phyloP scores from a whole-genome alignment of 192 early-diverging fungal genomes.

The Pilaira anomala region DNA sequence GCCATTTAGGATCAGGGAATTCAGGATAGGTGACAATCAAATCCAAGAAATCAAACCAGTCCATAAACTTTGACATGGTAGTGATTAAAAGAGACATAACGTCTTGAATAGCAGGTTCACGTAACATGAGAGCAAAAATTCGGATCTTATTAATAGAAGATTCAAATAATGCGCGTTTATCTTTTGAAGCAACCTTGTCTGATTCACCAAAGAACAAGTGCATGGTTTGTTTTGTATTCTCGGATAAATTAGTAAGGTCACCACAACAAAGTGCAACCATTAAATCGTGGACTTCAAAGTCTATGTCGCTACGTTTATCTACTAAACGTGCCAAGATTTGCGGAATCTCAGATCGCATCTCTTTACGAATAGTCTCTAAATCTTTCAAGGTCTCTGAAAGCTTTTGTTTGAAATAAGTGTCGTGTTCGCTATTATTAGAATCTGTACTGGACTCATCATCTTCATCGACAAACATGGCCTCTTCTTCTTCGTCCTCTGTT shows the following conservation, averaged over 20 bases:
- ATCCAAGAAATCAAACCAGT: slow-evolving; percentile 2
- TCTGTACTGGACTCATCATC: slow-evolving; percentile 1
- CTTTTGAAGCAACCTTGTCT: background rate
- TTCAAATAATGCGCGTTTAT: background rate
- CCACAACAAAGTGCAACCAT: slow-evolving; percentile 46
- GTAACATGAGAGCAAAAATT: slow-evolving; percentile 44
- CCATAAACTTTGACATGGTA: slow-evolving; percentile 3
- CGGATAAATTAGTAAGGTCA: background rate
- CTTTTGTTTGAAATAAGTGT: slow-evolving; percentile 20
- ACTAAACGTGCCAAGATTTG: slow-evolving; percentile 42
- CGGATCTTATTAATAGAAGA: background rate
- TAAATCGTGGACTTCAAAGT: slow-evolving; percentile 65
- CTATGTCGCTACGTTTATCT: slow-evolving; percentile 54
- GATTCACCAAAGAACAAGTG: background rate
- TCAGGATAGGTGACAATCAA: slow-evolving; percentile 8
- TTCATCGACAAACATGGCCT: background rate
- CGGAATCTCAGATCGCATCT: slow-evolving; percentile 43
- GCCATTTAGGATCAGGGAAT: slow-evolving; percentile 44
- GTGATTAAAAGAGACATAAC: slow-evolving; percentile 29
- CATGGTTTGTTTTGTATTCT: slow-evolving; percentile 8
- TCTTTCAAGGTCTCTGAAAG: slow-evolving; percentile 1
- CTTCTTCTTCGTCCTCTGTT: slow-evolving; percentile 16
- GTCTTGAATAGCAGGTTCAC: slow-evolving; percentile 53
- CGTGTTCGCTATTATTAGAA: slow-evolving; percentile 22
- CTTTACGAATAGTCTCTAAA: slow-evolving; percentile 16